Evolutionary conservation across 768 basidiomycete genomes (phyloP), one percentile per base, ranked within the genome.

Genomic region (Podaxis pistillaris): DNA sequence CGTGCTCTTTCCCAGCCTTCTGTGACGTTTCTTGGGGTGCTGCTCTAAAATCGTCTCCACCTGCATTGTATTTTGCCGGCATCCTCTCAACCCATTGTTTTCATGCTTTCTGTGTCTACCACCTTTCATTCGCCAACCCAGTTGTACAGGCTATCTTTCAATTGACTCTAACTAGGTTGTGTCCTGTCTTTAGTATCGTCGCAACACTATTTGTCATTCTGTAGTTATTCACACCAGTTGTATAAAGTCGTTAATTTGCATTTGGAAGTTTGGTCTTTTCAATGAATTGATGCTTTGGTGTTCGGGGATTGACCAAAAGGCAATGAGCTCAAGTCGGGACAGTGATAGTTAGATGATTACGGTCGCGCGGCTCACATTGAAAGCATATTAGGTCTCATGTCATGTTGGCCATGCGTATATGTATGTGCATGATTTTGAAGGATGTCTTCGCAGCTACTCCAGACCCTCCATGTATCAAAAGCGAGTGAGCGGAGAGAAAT

Each of bases 61-160:
- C 75, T 68, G 77, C 85, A 87, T 82, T 88, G 87, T 88, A 88
- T 85, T 84, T 78, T 85, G 83, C 82, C 78, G 78, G 84, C 85
- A 86, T 83, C 82, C 79, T 78, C 77, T 77, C 73, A 75, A 76
- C 78, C 79, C 79, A 81, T 81, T 81, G 80, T 79, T 76, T 77
- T 76, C 74, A 71, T 83, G 77, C 76, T 79, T 79, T 79, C 77
- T 75, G 75, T 75, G 76, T 72, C 71, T 71, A 74, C 73, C 73
- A 74, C 73, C 72, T 77, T 79, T 60, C 60, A 77, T 77, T 77
- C 72, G 69, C 67, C 70, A 69, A 70, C 67, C 70, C 82, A 84
- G 81, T 83, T 86, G 83, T 84, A 84, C 79, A 81, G 81, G 79
- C 81, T 83, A 82, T 79, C 73, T 71, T 71, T 71, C 72, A 78